Conservation (phyloP, 768 basidiomycete genomes). For the Flagelloscypha sp. region DNA sequence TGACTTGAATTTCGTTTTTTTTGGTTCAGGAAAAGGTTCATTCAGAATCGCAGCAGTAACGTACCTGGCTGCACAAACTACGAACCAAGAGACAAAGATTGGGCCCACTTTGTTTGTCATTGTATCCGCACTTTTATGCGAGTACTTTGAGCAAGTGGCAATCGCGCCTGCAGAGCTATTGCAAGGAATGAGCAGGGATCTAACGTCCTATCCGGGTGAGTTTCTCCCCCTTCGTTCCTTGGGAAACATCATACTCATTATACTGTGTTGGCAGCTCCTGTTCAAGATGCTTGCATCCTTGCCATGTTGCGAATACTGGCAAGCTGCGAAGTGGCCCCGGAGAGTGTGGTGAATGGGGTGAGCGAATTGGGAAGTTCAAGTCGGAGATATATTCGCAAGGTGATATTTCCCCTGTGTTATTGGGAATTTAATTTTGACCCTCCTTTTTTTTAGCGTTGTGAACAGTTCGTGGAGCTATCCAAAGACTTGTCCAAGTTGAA, state of each 20-base stretch:
- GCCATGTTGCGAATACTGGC: constrained; percentile 62
- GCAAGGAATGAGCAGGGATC: constrained; percentile 31
- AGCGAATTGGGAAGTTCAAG: constrained; percentile 32
- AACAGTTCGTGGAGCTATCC: constrained; percentile 51
- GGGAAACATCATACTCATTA: no score
- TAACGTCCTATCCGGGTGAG: constrained; percentile 38
- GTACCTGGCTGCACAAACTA: constrained; percentile 37
- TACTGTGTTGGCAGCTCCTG: constrained; percentile 38
- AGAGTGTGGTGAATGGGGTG: constrained; percentile 34
- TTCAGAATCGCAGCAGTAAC: constrained; percentile 29
- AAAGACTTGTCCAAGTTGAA: constrained; percentile 36
- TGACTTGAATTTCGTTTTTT: not conserved
- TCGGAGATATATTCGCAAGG: constrained; percentile 51
- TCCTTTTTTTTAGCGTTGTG: constrained; percentile 48
- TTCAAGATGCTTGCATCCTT: constrained; percentile 67
- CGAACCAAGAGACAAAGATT: constrained; percentile 28
- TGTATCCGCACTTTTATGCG: constrained; percentile 58
- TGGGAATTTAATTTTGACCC: constrained; percentile 7
- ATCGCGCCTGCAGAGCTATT: constrained; percentile 43
- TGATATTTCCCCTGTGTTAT: constrained; percentile 19
- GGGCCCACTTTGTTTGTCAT: constrained; percentile 61
- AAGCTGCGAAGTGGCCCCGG: constrained; percentile 47
- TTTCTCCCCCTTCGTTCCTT: constrained; percentile 4
- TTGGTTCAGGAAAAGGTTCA: constrained; percentile 1
- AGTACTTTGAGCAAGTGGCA: constrained; percentile 46